A percentile compares a stretch with the other conserved stretches of the same genome.
These are phyloP conservation scores for Metschnikowia drakensbergensis DNA, from an alignment of 805 yeast genomes.

Conservation along the genomic window DNA sequence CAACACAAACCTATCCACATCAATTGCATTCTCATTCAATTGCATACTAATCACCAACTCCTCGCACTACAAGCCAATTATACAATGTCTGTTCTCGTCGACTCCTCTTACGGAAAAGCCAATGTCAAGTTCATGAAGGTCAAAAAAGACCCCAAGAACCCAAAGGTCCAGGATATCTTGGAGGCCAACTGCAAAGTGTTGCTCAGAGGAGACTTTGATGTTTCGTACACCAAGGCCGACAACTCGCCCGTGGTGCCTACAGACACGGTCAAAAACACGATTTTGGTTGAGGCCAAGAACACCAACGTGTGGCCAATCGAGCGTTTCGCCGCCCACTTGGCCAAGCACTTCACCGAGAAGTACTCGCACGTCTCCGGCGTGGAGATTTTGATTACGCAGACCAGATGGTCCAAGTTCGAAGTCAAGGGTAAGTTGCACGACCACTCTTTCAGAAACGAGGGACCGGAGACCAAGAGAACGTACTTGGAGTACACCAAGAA, in stretches of 20 bases:
- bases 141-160: slow-evolving; percentile 69
- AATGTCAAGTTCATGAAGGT: slow-evolving; percentile 91
- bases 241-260: slow-evolving; percentile 90
- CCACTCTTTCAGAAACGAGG: slow-evolving; percentile 83
- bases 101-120: slow-evolving; percentile 83
- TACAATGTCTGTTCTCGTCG: slow-evolving; percentile 16
- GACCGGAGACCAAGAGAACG: slow-evolving; percentile 73
- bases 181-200: slow-evolving; percentile 80
- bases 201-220: slow-evolving; percentile 74
- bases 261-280: slow-evolving; percentile 88
- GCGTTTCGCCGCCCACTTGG: slow-evolving; percentile 81
- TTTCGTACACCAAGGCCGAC: slow-evolving; percentile 83
- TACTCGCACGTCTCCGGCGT: slow-evolving; percentile 75
- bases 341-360: slow-evolving; percentile 72
- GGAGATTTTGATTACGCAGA: slow-evolving; percentile 63
- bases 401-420: slow-evolving; percentile 72
- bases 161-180: slow-evolving; percentile 71
- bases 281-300: slow-evolving; percentile 76
- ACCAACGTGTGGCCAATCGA: slow-evolving; percentile 88
- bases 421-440: slow-evolving; percentile 74
- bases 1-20: neutral
- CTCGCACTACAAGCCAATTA: too few species aligned
- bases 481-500: slow-evolving; percentile 48
- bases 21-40: neutral
- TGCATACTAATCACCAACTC: too few species aligned